These are phyloP conservation scores for Rhodotorula sp. DNA, from an alignment of 1,284 basidiomycete species.

Conservation along the genomic window DNA sequence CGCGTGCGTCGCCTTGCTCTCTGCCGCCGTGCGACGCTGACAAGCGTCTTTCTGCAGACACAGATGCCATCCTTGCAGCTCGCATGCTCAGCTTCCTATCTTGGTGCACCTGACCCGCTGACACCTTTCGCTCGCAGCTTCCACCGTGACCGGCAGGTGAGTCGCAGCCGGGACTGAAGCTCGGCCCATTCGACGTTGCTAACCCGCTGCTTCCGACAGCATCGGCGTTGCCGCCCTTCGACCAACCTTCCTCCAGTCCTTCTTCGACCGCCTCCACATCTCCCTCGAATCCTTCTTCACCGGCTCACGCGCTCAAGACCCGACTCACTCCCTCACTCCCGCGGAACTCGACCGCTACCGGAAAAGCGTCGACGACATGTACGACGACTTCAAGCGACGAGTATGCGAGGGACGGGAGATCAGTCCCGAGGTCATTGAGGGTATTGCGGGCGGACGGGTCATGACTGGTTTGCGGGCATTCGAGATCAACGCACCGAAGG, in stretches of 20 bases:
- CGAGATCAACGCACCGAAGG: conserved; percentile 42
- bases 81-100: background rate
- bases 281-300: conserved; percentile 50
- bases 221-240: conserved; percentile 50
- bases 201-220: background rate
- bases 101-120: background rate
- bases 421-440: conserved; percentile 47
- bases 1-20: conserved; percentile 10
- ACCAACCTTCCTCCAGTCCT: conserved; percentile 49
- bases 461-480: conserved; percentile 51
- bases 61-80: conserved; percentile 38
- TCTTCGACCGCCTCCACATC: conserved; percentile 50
- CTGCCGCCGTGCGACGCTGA: background rate
- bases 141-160: conserved; percentile 51
- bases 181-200: too few relatives aligned
- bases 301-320: conserved; percentile 47
- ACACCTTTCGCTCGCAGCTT: conserved; percentile 40
- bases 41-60: background rate
- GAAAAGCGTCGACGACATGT: conserved; percentile 50
- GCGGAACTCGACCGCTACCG: conserved; percentile 46
- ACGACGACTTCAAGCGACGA: conserved; percentile 45
- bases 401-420: conserved; percentile 50
- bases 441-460: conserved; percentile 51
- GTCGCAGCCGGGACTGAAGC: too few relatives aligned
- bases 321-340: conserved; percentile 46